Conservation (phyloP, 441 rosid genomes). For the Raphanus hybrid region DNA sequence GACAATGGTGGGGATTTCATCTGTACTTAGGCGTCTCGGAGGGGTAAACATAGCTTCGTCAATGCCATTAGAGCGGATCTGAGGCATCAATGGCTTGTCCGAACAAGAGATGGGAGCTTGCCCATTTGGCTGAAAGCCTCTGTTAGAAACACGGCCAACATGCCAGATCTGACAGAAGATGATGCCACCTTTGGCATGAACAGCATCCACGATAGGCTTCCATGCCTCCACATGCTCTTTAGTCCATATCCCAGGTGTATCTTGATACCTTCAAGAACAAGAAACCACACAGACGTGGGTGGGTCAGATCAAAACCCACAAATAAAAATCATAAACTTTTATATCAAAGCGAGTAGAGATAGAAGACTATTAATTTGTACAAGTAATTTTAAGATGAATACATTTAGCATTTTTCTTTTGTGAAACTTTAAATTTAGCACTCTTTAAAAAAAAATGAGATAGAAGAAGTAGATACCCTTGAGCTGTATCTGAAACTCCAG, state of each 20-base stretch:
- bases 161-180: slow-evolving; percentile 68
- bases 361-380: too few species aligned
- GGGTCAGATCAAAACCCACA: slow-evolving; percentile 19
- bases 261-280: slow-evolving; percentile 34
- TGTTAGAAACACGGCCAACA: slow-evolving; percentile 53
- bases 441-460: too few species aligned
- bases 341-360: neutral
- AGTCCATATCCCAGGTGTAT: slow-evolving; percentile 63
- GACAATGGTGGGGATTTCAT: slow-evolving; percentile 57
- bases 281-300: neutral
- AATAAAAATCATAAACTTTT: slow-evolving; percentile 2
- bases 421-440: too few species aligned
- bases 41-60: slow-evolving; percentile 47
- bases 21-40: slow-evolving; percentile 48
- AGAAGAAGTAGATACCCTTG: slow-evolving; percentile 46
- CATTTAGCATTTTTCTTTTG: too few species aligned
- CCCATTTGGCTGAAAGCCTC: slow-evolving; percentile 54
- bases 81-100: slow-evolving; percentile 52
- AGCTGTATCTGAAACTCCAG: slow-evolving; percentile 62
- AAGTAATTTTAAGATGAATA: too few species aligned
- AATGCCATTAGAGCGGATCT: slow-evolving; percentile 48
- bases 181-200: slow-evolving; percentile 57
- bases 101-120: slow-evolving; percentile 53
- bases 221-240: slow-evolving; percentile 71
- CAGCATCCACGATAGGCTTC: slow-evolving; percentile 66